phyloP scores from a whole-genome alignment of 2,329 filamentous ascomycete genomes.

The Stenocarpella maydis region DNA sequence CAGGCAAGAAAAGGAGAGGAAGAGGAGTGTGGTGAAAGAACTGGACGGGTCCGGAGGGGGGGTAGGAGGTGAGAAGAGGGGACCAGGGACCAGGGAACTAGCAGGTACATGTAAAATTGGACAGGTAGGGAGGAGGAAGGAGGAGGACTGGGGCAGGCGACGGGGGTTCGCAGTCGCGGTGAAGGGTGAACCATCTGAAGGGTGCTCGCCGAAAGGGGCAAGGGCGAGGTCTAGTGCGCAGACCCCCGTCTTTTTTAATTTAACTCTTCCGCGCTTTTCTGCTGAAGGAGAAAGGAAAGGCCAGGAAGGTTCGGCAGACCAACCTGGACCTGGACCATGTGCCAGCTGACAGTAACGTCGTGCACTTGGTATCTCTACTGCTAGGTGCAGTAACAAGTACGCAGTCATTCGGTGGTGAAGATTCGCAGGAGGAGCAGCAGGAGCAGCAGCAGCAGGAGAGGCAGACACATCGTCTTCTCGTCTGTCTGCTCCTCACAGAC shows the following conservation, averaged over 20 bases:
- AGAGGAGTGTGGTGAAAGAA: conserved; percentile 43
- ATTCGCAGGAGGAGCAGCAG: not conserved
- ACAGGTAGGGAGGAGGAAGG: conserved; percentile 30
- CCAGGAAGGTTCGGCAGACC: conserved; percentile 4
- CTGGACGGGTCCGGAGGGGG: conserved; percentile 43
- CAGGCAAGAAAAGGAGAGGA: conserved; percentile 39
- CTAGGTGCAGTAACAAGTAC: not conserved
- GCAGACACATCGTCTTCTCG: not conserved
- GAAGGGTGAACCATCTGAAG: conserved; percentile 22
- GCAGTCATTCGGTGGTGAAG: not conserved
- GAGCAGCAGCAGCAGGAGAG: not conserved
- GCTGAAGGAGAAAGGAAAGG: not conserved
- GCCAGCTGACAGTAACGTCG: too few species aligned
- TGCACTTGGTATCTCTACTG: not conserved
- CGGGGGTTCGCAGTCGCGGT: conserved; percentile 24
- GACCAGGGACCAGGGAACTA: conserved; percentile 36
- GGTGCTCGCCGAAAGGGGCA: conserved; percentile 35
- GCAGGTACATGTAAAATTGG: conserved; percentile 41
- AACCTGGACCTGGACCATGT: not conserved
- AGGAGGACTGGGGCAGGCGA: conserved; percentile 36
- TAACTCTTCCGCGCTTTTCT: conserved; percentile 25
- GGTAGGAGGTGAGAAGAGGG: conserved; percentile 43
- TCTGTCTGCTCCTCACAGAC: not conserved
- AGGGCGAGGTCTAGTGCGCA: conserved; percentile 26
- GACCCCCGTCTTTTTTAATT: conserved; percentile 28